Percentiles rank a stretch among this genome's conserved stretches.
Evolutionary conservation across 176 grass and related monocot genomes (phyloP).

Genomic region (Areca catechu): DNA sequence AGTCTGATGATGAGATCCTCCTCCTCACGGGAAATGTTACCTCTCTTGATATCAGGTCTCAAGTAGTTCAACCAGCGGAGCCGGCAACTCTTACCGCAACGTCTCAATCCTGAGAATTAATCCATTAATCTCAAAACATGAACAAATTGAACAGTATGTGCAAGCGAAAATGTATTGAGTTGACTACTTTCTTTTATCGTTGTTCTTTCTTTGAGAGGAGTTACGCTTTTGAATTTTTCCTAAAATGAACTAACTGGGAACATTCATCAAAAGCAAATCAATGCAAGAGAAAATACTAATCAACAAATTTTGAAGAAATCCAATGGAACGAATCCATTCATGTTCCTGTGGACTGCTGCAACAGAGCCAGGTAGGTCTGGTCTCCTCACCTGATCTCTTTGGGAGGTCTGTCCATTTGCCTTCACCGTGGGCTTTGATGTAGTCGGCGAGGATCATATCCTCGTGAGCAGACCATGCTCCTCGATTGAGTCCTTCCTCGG

Average conservation of each 20-base stretch:
- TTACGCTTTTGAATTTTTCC: too few relatives aligned
- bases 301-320: too few relatives aligned
- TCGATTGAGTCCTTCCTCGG: background rate
- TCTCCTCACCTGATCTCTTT: background rate
- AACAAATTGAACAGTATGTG: too few relatives aligned
- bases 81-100: slow-evolving; percentile 8
- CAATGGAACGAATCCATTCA: too few relatives aligned
- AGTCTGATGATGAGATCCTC: slow-evolving; percentile 18
- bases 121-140: too few relatives aligned
- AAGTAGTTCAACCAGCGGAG: slow-evolving; percentile 12
- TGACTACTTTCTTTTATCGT: too few relatives aligned
- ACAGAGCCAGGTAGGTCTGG: background rate
- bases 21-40: slow-evolving; percentile 5
- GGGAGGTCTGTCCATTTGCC: slow-evolving; percentile 13
- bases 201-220: too few relatives aligned
- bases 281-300: too few relatives aligned
- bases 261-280: too few relatives aligned
- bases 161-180: too few relatives aligned
- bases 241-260: too few relatives aligned
- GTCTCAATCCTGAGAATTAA: slow-evolving; percentile 1
- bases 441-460: slow-evolving; percentile 1
- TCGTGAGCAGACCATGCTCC: slow-evolving; percentile 12
- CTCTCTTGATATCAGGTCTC: slow-evolving; percentile 12
- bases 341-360: too few relatives aligned
- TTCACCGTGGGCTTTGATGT: slow-evolving; percentile 5